These are phyloP conservation scores for Arxiozyma slooffiae DNA, from an alignment of 1,139 yeast species.

Conservation along the genomic window DNA sequence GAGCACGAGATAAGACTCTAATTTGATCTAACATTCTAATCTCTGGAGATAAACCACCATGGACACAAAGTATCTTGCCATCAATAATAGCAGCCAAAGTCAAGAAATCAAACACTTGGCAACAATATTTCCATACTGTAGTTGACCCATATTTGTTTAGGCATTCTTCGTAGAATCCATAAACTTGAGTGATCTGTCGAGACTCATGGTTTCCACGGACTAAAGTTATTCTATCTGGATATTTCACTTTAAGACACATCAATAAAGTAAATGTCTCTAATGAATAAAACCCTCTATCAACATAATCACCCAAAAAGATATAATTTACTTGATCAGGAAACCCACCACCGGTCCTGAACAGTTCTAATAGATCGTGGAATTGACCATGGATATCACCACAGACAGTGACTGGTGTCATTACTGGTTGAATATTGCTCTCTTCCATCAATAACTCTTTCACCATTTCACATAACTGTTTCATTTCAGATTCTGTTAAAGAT, in stretches of 20 bases:
- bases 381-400: slow-evolving; percentile 99
- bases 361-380: slow-evolving; percentile 85
- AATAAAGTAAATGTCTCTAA: slow-evolving; percentile 84
- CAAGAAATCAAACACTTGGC: slow-evolving; percentile 89
- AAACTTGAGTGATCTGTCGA: slow-evolving; percentile 90
- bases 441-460: slow-evolving; percentile 87
- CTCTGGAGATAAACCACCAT: slow-evolving; percentile 96
- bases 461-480: slow-evolving; percentile 92
- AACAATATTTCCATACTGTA: slow-evolving; percentile 96
- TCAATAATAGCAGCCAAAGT: slow-evolving; percentile 92
- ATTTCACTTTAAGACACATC: slow-evolving; percentile 82
- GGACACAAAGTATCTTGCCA: slow-evolving; percentile 87
- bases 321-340: slow-evolving; percentile 72
- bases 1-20: slow-evolving; percentile 90
- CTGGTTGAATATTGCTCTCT: slow-evolving; percentile 93
- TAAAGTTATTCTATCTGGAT: slow-evolving; percentile 75
- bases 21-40: slow-evolving; percentile 94
- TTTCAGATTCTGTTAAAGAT: slow-evolving; percentile 80
- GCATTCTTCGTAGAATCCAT: slow-evolving; percentile 90
- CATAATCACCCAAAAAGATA: slow-evolving; percentile 88
- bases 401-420: slow-evolving; percentile 92
- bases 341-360: slow-evolving; percentile 89
- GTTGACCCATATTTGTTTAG: slow-evolving; percentile 85
- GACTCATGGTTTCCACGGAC: slow-evolving; percentile 94
- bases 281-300: slow-evolving; percentile 91